Evolutionary conservation across 2,329 filamentous ascomycete genomes (phyloP).

Genomic region (Colletotrichum salicis): DNA sequence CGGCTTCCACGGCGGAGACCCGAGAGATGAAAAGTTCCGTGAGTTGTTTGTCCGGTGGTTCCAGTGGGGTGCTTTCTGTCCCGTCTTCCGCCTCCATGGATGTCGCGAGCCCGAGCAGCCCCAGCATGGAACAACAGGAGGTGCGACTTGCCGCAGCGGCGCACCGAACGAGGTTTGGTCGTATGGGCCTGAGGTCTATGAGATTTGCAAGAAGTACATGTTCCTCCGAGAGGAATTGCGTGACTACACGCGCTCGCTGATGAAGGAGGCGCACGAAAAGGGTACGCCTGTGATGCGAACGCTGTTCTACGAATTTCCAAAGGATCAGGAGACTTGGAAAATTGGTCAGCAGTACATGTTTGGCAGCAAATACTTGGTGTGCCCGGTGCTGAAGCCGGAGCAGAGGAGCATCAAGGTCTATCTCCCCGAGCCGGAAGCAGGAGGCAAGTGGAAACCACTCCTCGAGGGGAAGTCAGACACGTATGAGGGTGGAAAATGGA

Average conservation of each 20-base stretch:
- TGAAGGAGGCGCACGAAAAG: conserved; percentile 68
- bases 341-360: conserved; percentile 73
- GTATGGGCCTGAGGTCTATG: conserved; percentile 69
- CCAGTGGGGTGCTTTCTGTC: conserved; percentile 75
- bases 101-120: conserved; percentile 67
- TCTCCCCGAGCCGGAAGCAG: conserved; percentile 51
- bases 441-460: conserved; percentile 28
- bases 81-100: conserved; percentile 75
- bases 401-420: conserved; percentile 60
- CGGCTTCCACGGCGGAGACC: conserved; percentile 74
- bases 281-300: conserved; percentile 71
- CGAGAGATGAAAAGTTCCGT: conserved; percentile 63
- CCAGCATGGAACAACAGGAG: conserved; percentile 35
- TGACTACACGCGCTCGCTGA: conserved; percentile 66
- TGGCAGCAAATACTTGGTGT: conserved; percentile 67
- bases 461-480: conserved; percentile 14
- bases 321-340: conserved; percentile 64
- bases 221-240: conserved; percentile 66
- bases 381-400: conserved; percentile 64
- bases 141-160: conserved; percentile 54
- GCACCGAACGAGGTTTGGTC: conserved; percentile 74
- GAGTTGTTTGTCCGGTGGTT: conserved; percentile 76
- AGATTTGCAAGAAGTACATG: conserved; percentile 70
- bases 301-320: conserved; percentile 72
- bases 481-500: conserved; percentile 28